These are phyloP conservation scores for Tremella yokohamensis DNA, from an alignment of 768 basidiomycete species.

Conservation along the genomic window DNA sequence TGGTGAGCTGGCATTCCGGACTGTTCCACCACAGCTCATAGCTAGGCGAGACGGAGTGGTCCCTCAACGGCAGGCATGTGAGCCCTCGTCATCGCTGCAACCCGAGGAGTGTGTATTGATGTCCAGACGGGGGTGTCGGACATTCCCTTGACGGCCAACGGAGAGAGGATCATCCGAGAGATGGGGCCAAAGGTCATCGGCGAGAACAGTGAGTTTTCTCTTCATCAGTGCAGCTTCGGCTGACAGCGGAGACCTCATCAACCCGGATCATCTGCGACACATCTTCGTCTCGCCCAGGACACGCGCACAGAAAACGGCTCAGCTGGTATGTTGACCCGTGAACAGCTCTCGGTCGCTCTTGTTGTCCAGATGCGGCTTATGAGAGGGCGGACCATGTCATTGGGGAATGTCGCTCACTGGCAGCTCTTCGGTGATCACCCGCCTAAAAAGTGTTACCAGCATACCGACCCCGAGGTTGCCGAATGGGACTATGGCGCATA, in stretches of 20 bases:
- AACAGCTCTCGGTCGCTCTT: not conserved
- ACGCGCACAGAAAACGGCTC: slow-evolving; percentile 80
- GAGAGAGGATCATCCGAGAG: slow-evolving; percentile 66
- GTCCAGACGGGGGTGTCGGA: slow-evolving; percentile 77
- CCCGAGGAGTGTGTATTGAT: slow-evolving; percentile 10
- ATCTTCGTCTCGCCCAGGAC: slow-evolving; percentile 81
- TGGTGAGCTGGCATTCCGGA: slow-evolving; percentile 54
- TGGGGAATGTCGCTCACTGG: not conserved
- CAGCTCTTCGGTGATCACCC: slow-evolving; percentile 44
- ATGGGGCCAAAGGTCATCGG: slow-evolving; percentile 70
- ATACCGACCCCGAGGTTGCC: slow-evolving; percentile 51
- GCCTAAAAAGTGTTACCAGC: slow-evolving; percentile 28
- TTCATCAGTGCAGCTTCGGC: not conserved
- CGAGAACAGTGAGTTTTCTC: slow-evolving; percentile 62
- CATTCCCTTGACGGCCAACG: slow-evolving; percentile 76
- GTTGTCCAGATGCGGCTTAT: not conserved
- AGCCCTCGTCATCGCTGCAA: not conserved
- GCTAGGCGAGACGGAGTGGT: slow-evolving; percentile 91
- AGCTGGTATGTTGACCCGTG: slow-evolving; percentile 54
- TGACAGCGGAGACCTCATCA: slow-evolving; percentile 61
- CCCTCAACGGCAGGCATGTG: slow-evolving; percentile 62
- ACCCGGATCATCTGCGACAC: slow-evolving; percentile 71
- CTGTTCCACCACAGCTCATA: slow-evolving; percentile 3
- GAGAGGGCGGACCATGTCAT: not conserved
- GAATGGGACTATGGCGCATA: slow-evolving; percentile 87